Percentiles rank a stretch among this genome's conserved stretches.
phyloP scores from a whole-genome alignment of 106 monocot genomes.

The Dioscorea alata region DNA sequence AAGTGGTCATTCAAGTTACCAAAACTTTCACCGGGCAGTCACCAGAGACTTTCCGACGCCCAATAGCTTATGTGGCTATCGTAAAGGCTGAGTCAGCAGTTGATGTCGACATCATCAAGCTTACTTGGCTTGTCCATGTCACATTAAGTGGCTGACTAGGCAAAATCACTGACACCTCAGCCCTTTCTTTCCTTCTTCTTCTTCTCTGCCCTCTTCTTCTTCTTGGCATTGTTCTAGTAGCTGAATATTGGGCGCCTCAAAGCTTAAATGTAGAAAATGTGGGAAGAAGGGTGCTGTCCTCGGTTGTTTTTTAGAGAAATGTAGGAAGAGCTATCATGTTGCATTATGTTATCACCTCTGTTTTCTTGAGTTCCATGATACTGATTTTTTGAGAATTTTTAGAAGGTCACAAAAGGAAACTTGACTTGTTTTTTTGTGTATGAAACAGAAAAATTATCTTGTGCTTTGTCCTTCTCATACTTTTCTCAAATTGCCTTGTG shows the following conservation, averaged over 20 bases:
- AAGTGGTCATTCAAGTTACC: too few species aligned
- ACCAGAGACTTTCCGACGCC: too few species aligned
- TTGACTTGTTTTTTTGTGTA: conserved; percentile 4
- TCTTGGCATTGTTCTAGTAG: too few species aligned
- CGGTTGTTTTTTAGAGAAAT: conserved; percentile 59
- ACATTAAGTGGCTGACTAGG: too few species aligned
- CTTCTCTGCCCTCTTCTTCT: too few species aligned
- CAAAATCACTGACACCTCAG: too few species aligned
- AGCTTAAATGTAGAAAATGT: conserved; percentile 72
- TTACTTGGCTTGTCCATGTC: too few species aligned
- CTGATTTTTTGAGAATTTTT: background rate
- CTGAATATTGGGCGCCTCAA: conserved; percentile 58
- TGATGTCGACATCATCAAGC: too few species aligned
- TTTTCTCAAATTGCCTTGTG: conserved; percentile 58
- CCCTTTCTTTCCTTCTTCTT: too few species aligned
- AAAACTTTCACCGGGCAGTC: too few species aligned
- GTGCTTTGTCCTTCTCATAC: conserved; percentile 77
- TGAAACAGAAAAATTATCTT: conserved; percentile 62
- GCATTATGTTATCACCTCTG: conserved; percentile 16
- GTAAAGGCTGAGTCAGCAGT: too few species aligned
- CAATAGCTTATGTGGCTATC: too few species aligned
- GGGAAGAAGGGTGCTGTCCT: conserved; percentile 72
- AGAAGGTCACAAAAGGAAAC: background rate
- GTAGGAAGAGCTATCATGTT: conserved; percentile 61
- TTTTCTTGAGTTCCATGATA: background rate